Conservation (phyloP, 2,329 filamentous ascomycete genomes). For the Alternaria sp. region DNA sequence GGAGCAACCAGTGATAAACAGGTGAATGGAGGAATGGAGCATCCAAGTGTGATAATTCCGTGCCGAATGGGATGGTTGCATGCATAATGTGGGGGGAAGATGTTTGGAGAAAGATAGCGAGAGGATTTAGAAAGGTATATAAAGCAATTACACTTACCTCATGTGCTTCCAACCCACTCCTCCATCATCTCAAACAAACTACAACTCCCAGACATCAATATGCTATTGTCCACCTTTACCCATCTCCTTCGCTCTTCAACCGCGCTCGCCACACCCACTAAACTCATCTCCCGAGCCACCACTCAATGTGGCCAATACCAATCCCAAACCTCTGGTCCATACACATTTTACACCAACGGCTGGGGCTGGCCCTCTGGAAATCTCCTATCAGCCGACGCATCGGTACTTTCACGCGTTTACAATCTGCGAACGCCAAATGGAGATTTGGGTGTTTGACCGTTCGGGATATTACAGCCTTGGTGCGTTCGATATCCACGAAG, state of each 20-base stretch:
- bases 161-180: too few species aligned
- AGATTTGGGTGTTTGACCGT: too few species aligned
- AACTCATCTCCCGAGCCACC: background rate
- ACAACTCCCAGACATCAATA: rapidly evolving
- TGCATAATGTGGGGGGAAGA: background rate
- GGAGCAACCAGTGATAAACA: background rate
- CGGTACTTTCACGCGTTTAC: too few species aligned
- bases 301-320: constrained; percentile 2
- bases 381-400: too few species aligned
- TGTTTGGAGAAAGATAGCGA: background rate
- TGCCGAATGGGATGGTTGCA: too few species aligned
- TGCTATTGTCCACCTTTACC: background rate
- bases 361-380: background rate
- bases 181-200: background rate
- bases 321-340: background rate
- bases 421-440: too few species aligned
- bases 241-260: background rate
- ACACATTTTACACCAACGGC: background rate
- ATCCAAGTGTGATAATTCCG: too few species aligned
- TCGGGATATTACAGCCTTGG: too few species aligned
- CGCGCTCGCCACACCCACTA: background rate
- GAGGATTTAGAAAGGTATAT: background rate
- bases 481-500: too few species aligned
- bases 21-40: background rate
- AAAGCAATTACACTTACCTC: background rate